A percentile compares a stretch with the other conserved stretches of the same genome.
Evolutionary conservation across 2,329 filamentous ascomycete species (phyloP).

Genomic region (Leptosphaerulina australis): DNA sequence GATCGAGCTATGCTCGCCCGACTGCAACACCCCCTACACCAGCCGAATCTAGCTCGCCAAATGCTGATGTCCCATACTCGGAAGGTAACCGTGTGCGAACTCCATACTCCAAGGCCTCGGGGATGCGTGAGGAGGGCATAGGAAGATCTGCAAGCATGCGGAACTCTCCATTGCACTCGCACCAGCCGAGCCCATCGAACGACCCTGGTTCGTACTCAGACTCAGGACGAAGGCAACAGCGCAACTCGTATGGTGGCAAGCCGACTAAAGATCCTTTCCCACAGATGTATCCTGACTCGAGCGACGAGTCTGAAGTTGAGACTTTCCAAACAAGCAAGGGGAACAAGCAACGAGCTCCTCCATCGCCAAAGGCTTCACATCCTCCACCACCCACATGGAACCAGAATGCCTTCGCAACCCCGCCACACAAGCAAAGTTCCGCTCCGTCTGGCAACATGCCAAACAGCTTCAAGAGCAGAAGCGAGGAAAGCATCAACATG

Average conservation of each 20-base stretch:
- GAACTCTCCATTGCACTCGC: constrained; percentile 50
- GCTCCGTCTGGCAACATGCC: constrained; percentile 28
- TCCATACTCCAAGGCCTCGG: constrained; percentile 59
- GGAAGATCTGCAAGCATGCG: constrained; percentile 61
- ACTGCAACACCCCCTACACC: constrained; percentile 34
- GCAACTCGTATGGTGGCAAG: constrained; percentile 33
- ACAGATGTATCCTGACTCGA: constrained; percentile 41
- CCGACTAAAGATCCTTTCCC: constrained; percentile 29
- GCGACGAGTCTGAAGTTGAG: constrained; percentile 34
- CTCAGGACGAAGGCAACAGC: constrained; percentile 37
- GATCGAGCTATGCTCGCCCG: constrained; percentile 44
- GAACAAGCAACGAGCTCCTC: constrained; percentile 22
- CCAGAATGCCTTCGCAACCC: constrained; percentile 24
- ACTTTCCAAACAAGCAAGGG: constrained; percentile 22
- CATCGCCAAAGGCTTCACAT: constrained; percentile 22
- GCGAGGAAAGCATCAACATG: constrained; percentile 57
- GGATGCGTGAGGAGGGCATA: constrained; percentile 62
- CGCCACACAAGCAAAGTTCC: constrained; percentile 24
- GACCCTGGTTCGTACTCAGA: constrained; percentile 40
- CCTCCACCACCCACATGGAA: constrained; percentile 28
- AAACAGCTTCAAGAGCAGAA: constrained; percentile 52
- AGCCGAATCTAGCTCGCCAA: constrained; percentile 26
- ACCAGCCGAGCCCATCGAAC: constrained; percentile 30
- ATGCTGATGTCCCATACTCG: constrained; percentile 47
- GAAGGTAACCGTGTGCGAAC: constrained; percentile 58